Base-by-base conservation (phyloP, 2,329 filamentous ascomycete genomes). In the Chaetomiaceae sp. region DNA sequence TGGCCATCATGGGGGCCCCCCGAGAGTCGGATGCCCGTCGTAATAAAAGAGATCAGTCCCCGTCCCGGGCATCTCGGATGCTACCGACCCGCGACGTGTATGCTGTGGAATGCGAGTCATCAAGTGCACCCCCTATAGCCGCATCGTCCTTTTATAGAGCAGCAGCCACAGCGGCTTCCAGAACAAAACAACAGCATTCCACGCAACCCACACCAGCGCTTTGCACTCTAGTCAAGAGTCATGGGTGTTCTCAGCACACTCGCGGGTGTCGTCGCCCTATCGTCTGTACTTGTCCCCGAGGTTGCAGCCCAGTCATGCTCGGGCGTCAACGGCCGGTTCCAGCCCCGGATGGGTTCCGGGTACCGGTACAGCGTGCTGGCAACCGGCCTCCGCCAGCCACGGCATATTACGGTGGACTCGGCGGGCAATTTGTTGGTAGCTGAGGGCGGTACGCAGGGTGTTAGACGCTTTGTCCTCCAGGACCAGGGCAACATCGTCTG, bases 341-440 rank as follows among this genome's bases (percentile, higher is more conserved):
- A 60, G 42, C 58, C 58, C 18, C 51, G 49, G 34, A 55, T 61
- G 50, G 58, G 56, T 8, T 41, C 54, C 2, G 60, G 60, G 16
- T 60, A 62, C 50, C 41, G 51, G 14, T 49, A 42, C 42, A 52
- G 48, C 51, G 40, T 56, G 4, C 58, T 62, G 2, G 58, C 61
- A 2, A 58, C 58, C 13, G 61, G 58, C 1, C 55, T 62, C 14
- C 45, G 48, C 4, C 49, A 52, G 16, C 59, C 59, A 1, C 51
- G 61, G 2, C 59, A 60, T 41, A 57, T 62, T 13, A 53, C 48
- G 8, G 45, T 62, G 14, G 59, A 62, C 38, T 54, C 53, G 18
- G 52, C 50, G 5, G 58, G 59, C 23, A 61, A 61, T 21, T 36
- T 60, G 14, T 36, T 62, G 4, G 59, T 59, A n/a, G 58, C 64